Evolutionary conservation across 2,329 filamentous ascomycete species (phyloP), one percentile per base, ranked within the genome.

Genomic region (Arthrobotrys pseudoclavata): DNA sequence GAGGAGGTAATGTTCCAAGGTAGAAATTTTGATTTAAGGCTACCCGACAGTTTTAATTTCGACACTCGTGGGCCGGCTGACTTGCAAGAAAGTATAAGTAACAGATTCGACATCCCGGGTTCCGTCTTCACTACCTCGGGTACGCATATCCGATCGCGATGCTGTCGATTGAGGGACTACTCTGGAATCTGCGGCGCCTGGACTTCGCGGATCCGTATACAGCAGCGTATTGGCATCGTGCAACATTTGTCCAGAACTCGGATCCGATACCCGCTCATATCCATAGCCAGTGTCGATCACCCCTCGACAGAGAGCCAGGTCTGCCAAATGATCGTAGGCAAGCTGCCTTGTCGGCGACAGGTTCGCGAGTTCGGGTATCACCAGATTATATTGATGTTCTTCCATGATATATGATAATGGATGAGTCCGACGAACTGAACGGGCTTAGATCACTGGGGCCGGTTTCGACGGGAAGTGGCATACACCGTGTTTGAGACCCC

Each of bases 401-500:
- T 31, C 15, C n/a, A 26, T 20, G n/a, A 20, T 18, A 18, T 29
- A 45, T 42, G 31, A 6, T 45, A 18, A n/a, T 62, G 18, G 22
- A 62, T 31, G 45, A 42, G 55, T 20, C 29, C 45, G 67, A 40
- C 13, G 13, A 45, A 15, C n/a, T 4, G 26, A 31, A 48, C n/a
- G 26, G 60, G 26, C 60, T 48, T 34, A 4, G 13, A 47, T 63
- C 40, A 20, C 22, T 50, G 15, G 66, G 66, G 18, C 12, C 4
- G 48, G 15, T 24, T 61, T 61, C 13, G 22, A 70, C 67, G 67
- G 53, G 67, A 70, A 50, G 53, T n/a, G 34, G 45, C 67, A 62
- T 62, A 61, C 29, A 60, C 53, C 64, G 64, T 68, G 64, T 68
- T 68, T 68, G 64, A 68, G 24, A 45, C 64, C 64, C 64, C 64